Evolutionary conservation across 2,329 filamentous ascomycete genomes (phyloP), one percentile per base, ranked within the genome.

Genomic region (Biscogniauxia sp.): DNA sequence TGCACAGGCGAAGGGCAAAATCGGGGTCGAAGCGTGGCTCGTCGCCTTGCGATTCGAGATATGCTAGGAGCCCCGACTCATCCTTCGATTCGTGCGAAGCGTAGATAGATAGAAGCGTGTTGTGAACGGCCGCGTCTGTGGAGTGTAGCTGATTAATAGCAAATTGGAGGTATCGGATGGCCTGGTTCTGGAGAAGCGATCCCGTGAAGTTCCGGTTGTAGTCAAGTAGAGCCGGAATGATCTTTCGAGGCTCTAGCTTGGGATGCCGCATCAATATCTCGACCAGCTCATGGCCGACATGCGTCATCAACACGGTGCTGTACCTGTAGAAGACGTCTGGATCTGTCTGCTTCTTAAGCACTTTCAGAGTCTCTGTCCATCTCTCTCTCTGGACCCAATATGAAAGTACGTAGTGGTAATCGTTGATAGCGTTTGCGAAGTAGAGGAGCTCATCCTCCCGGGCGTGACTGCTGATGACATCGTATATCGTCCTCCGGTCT

Each of bases 321-420:
- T 98, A 97, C 64, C 92, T 90, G 80, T 98, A 98, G 77, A 98
- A 99, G 53, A 96, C 91, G 55, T 96, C 92, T 0, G 92, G 86
- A 55, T 96, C 91, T 5, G 89, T 96, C 77, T 99, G 95, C 75
- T 91, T 93, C 78, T 97, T 96, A 56, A 99, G 82, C 50, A 98
- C 93, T 58, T 87, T 85, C 66, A 99, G 80, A 2, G 93, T 92
- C 69, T 97, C 93, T 4, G 80, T 78, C 95, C 95, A 99, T 68
- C 91, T 87, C 77, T 98, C 95, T 61, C 94, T 85, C 76, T 98
- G 95, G 19, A 98, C 90, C 95, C 95, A 99, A 76, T 99, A 99
- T 9, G 92, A 91, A 15, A 99, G 80, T 20, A 98, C 93, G 72
- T 96, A 99, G 73, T 96, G 92, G 78, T 95, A 93, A 75, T 99